Conservation (phyloP, 202 grass and related monocot genomes). For the Setaria viridis region DNA sequence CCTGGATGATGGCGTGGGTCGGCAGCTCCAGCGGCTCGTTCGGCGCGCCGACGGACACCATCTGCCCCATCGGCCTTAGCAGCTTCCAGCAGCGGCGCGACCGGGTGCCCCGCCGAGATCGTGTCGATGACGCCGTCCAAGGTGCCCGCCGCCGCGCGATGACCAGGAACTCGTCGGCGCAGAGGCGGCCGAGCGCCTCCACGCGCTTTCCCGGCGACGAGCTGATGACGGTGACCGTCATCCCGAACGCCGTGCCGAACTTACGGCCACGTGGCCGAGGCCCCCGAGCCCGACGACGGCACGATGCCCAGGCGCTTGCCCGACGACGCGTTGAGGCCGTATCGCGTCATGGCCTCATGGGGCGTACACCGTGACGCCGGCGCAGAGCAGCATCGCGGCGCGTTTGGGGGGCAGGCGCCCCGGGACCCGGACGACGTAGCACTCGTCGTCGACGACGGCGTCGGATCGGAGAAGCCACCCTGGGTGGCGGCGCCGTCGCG, state of each 20-base stretch:
- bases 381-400: conserved; percentile 81
- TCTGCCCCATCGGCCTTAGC: conserved; percentile 43
- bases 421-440: not conserved
- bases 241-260: conserved; percentile 40
- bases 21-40: conserved; percentile 38
- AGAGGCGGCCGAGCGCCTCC: conserved; percentile 46
- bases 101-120: conserved; percentile 45
- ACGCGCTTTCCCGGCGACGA: conserved; percentile 49
- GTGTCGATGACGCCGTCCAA: conserved; percentile 61
- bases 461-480: too few species aligned
- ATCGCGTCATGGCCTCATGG: conserved; percentile 56
- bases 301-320: conserved; percentile 33
- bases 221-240: conserved; percentile 53
- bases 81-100: conserved; percentile 44
- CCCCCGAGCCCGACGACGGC: conserved; percentile 47
- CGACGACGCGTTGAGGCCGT: conserved; percentile 29
- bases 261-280: conserved; percentile 56
- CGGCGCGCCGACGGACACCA: conserved; percentile 26
- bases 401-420: conserved; percentile 44
- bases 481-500: not conserved
- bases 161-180: conserved; percentile 50
- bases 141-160: conserved; percentile 1
- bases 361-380: conserved; percentile 84
- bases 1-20: too few species aligned
- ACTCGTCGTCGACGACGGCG: too few species aligned